These are phyloP conservation scores for Euphorbia peplus DNA, from an alignment of 345 rosid species.

Conservation along the genomic window DNA sequence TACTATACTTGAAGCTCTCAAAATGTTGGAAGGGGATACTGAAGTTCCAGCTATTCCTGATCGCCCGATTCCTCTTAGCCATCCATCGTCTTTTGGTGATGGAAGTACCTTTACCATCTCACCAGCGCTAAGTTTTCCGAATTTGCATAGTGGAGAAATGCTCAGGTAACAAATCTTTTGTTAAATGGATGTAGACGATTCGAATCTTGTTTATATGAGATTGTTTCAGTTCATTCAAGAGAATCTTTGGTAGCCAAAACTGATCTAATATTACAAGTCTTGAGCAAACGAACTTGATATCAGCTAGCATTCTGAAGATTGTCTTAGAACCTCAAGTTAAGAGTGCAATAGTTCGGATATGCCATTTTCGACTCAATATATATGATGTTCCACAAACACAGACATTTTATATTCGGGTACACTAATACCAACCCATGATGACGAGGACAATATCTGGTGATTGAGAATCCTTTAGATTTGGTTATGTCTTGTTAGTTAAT, in stretches of 20 bases:
- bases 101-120: conserved; percentile 47
- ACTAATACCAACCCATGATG: background rate
- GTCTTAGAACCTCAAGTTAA: background rate
- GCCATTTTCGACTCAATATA: background rate
- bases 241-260: background rate
- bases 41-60: conserved; percentile 80
- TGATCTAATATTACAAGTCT: background rate
- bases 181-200: background rate
- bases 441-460: background rate
- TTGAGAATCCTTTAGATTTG: background rate
- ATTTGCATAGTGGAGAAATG: conserved; percentile 42
- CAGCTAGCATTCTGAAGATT: background rate
- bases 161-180: conserved; percentile 33
- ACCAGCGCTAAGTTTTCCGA: conserved; percentile 49
- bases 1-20: conserved; percentile 70
- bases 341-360: background rate
- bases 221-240: conserved; percentile 2
- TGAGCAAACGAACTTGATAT: background rate
- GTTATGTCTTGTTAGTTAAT: background rate
- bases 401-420: background rate
- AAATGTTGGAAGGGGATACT: conserved; percentile 87
- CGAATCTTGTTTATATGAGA: background rate
- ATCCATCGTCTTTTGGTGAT: conserved; percentile 35
- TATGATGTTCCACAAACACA: background rate
- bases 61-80: conserved; percentile 66